These are phyloP conservation scores for Metschnikowia kunwiensis DNA, from an alignment of 805 yeast species.

Conservation along the genomic window DNA sequence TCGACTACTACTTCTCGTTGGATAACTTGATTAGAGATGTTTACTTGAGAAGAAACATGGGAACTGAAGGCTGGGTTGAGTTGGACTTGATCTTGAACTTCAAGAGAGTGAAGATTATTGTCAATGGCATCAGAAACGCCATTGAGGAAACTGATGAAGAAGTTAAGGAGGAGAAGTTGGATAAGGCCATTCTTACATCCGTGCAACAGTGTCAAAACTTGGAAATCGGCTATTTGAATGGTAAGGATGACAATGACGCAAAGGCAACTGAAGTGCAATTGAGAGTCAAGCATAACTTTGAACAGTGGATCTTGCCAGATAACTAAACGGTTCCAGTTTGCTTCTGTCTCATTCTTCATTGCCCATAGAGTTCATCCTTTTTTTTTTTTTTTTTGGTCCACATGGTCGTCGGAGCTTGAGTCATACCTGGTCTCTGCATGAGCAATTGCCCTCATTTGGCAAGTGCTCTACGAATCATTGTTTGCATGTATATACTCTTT, in stretches of 20 bases:
- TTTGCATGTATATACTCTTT: conserved; percentile 12
- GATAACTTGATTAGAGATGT: conserved; percentile 86
- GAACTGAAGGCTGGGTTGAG: conserved; percentile 65
- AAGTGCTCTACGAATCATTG: background rate
- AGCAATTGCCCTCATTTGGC: too few relatives aligned
- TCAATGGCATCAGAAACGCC: conserved; percentile 37
- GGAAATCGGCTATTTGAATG: conserved; percentile 43
- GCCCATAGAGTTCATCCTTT: conserved; percentile 4
- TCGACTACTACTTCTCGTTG: conserved; percentile 86
- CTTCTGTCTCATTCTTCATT: background rate
- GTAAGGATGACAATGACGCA: conserved; percentile 26
- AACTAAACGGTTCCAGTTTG: conserved; percentile 7
- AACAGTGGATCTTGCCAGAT: conserved; percentile 66
- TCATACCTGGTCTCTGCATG: too few relatives aligned
- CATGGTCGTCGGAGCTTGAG: too few relatives aligned
- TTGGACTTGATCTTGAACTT: conserved; percentile 62
- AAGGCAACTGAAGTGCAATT: conserved; percentile 50
- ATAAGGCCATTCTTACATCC: conserved; percentile 48
- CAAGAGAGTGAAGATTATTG: conserved; percentile 65
- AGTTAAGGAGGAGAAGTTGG: conserved; percentile 21
- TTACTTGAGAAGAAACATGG: conserved; percentile 77
- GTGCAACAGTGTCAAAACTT: conserved; percentile 51
- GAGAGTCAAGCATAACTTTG: conserved; percentile 56
- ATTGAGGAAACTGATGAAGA: conserved; percentile 25
- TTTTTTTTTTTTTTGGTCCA: conserved; percentile 10